Conservation (phyloP, 495 filamentous ascomycete genomes). For the Neurospora sp. region DNA sequence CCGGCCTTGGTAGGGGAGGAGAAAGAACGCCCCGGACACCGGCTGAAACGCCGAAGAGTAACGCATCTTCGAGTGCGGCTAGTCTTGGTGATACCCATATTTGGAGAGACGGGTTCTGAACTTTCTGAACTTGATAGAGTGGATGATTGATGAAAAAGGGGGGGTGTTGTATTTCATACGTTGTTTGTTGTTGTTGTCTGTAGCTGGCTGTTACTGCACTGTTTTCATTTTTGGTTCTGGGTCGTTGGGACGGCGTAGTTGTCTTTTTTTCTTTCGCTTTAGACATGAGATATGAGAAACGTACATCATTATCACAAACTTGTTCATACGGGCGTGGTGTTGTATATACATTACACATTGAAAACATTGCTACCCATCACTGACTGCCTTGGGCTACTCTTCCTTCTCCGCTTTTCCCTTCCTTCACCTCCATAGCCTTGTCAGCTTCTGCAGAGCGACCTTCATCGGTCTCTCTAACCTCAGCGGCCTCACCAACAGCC, state of each 20-base stretch:
- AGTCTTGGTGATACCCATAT: slow-evolving; percentile 49
- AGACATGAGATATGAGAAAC: neutral
- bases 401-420: neutral
- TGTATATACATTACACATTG: neutral
- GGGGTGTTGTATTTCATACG: neutral
- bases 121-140: neutral
- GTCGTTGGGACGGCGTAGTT: neutral
- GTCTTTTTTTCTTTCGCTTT: neutral
- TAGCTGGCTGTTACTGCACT: neutral
- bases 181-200: neutral
- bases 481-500: neutral
- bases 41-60: slow-evolving; percentile 3
- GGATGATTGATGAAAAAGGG: neutral
- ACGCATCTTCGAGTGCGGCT: slow-evolving; percentile 29
- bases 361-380: neutral
- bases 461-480: neutral
- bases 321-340: neutral
- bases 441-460: neutral
- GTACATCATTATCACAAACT: neutral
- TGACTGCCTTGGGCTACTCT: neutral
- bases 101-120: slow-evolving; percentile 29
- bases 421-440: neutral
- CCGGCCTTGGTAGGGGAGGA: slow-evolving; percentile 1
- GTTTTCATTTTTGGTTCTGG: neutral
- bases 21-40: slow-evolving; percentile 1